Conservation (phyloP, 2,329 filamentous ascomycete genomes). For the Exserohilum turcica region DNA sequence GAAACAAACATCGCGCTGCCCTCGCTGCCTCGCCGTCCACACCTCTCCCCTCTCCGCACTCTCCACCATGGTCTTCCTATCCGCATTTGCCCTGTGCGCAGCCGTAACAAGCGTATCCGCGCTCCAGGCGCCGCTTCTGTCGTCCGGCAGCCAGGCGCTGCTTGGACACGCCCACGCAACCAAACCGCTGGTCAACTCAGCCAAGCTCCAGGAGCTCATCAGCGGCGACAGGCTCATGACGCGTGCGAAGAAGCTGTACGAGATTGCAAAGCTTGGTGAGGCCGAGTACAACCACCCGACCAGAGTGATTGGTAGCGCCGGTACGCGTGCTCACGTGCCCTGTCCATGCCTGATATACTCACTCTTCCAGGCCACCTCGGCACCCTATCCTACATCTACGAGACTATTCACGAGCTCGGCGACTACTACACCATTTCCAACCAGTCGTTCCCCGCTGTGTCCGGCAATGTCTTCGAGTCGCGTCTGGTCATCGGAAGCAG, state of each 20-base stretch:
- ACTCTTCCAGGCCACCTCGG: conserved; percentile 38
- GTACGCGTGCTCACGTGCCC: conserved; percentile 32
- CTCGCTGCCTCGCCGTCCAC: conserved; percentile 10
- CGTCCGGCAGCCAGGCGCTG: conserved; percentile 28
- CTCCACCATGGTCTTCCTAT: conserved; percentile 35
- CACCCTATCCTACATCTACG: conserved; percentile 48
- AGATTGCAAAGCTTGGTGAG: conserved; percentile 51
- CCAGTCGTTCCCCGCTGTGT: conserved; percentile 45
- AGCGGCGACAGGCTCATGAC: conserved; percentile 40
- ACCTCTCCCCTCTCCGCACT: conserved; percentile 6
- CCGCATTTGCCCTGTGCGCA: conserved; percentile 37
- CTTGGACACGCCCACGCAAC: conserved; percentile 29
- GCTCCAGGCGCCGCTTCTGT: conserved; percentile 40
- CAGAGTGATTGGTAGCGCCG: conserved; percentile 45
- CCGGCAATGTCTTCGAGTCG: conserved; percentile 45
- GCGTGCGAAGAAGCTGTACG: conserved; percentile 46
- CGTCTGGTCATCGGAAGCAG: conserved; percentile 42
- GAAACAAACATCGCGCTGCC: conserved; percentile 25
- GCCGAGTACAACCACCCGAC: conserved; percentile 52
- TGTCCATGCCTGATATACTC: conserved; percentile 6
- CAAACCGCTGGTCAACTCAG: conserved; percentile 43
- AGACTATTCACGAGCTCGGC: conserved; percentile 44
- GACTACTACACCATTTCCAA: conserved; percentile 50
- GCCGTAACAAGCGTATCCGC: conserved; percentile 33
- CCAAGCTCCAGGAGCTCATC: conserved; percentile 44